Evolutionary conservation across 2,329 filamentous ascomycete genomes (phyloP), one percentile per base, ranked within the genome.

Genomic region (Hysterium pulicare): DNA sequence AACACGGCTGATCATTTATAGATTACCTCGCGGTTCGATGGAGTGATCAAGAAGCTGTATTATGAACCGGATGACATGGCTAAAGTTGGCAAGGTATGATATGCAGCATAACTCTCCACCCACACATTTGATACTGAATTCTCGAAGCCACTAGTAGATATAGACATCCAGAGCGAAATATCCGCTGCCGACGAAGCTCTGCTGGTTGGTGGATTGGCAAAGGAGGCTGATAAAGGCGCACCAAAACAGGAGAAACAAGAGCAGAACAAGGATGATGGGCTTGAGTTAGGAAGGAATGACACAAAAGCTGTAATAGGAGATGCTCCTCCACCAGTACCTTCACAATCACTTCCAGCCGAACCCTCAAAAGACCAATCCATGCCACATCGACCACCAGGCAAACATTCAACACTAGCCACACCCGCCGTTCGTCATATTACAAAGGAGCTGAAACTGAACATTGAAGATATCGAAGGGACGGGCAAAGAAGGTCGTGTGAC

Each of bases 61-160:
- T 97, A 95, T 67, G 90, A 96, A 50, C 84, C 90, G 23, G 93
- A 95, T 51, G 93, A 97, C 55, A 95, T 96, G 79, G 91, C 91
- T 39, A 89, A 88, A 61, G 94, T 96, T 20, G 93, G 93, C 53
- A 90, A 74, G 67, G 77, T 79, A 64, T 23, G 51, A 39, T 23
- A 7, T 8, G 30, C 15, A 11, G 38, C 22, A 20, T 2, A 5
- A 21, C 5, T 13, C 3, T 33, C 5, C n/a, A 34, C 6, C 19
- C 3, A 28, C 23, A 23, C 23, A 15, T 41, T 20, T 26, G 9
- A 17, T 20, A 38, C 59, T 66, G 40, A 60, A 35, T 22, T 24
- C 17, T n/a, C 33, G 23, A 46, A 93, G 80, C 86, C 90, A 11
- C 82, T 96, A 59, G 86, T 95, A 51, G 91, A 97, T 61, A 96